Base-by-base conservation (phyloP, 768 basidiomycete genomes). In the Rhodotorula babjevae region DNA sequence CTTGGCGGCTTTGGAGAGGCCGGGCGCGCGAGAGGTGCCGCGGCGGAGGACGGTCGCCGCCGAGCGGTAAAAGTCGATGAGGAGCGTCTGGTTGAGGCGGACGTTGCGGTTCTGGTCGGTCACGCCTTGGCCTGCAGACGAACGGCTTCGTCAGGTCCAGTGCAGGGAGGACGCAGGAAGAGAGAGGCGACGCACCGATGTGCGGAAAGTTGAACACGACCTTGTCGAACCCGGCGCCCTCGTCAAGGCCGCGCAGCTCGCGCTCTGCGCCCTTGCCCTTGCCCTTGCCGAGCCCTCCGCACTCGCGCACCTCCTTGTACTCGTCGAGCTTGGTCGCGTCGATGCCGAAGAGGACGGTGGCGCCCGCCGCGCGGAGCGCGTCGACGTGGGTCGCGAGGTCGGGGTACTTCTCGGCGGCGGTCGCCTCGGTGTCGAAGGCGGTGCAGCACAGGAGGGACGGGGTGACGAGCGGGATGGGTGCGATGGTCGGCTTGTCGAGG, bases 191-290 rank as follows among this genome's bases (percentile, higher is more conserved):
- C 87, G 74, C 78, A 91, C 94, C 94, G 78, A 90, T 90, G 82
- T 98, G 95, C 69, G 95, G 95, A 79, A 97, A 98, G 80, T 98
- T 96, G 89, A 92, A 97, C 14, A 91, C 87, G 68, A 97, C 85
- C 72, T 86, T 86, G 81, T 92, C 89, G 86, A 89, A 90, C 66
- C 82, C 85, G 42, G 56, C 36, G 21, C 58, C 58, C 27, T 64
- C 52, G 5, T 42, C 77, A 23, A 29, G 63, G 56, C 55, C 60
- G 16, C 33, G 52, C 29, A 46, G 29, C 56, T 36, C 64, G 16
- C 60, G 50, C 50, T 58, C 71, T n/a, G 63, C 67, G 36, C 46
- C 56, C 40, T 68, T 72, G 29, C 66, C 65, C 44, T 61, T 55
- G 36, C 36, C 46, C 53, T 61, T 63, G 11, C 52, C 65, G 56